A percentile compares a stretch with the other conserved stretches of the same genome.
Evolutionary conservation across 2,329 filamentous ascomycete genomes (phyloP).

Genomic region (Colletotrichum sp.): DNA sequence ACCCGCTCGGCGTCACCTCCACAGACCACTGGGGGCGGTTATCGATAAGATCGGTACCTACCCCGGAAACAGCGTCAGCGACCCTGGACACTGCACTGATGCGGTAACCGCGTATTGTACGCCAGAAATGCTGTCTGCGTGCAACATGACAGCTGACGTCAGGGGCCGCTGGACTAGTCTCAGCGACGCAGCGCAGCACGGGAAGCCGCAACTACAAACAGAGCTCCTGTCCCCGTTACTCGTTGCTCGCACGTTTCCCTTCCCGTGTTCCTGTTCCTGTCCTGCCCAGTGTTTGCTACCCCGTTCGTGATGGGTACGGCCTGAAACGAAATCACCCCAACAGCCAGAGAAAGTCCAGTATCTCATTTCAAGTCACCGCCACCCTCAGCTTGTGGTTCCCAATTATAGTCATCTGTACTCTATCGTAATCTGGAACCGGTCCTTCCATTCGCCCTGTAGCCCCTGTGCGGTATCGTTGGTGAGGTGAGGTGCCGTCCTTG

Average conservation of each 20-base stretch:
- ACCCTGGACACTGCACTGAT: conserved; percentile 9
- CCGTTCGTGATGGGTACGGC: not conserved
- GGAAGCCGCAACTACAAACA: conserved; percentile 19
- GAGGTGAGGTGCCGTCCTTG: not conserved
- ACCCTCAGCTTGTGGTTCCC: not conserved
- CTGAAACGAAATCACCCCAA: not conserved
- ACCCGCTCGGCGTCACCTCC: not conserved
- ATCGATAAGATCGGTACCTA: conserved; percentile 13
- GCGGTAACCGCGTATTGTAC: not conserved
- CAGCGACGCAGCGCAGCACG: not conserved
- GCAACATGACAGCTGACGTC: conserved; percentile 15
- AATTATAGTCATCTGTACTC: not conserved
- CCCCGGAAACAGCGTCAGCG: conserved; percentile 2
- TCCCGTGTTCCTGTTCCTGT: not conserved
- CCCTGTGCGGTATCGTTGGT: not conserved
- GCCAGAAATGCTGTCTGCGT: not conserved
- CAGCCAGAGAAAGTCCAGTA: not conserved
- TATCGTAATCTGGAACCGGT: not conserved
- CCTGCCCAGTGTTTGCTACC: conserved; percentile 1
- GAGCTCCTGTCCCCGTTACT: not conserved
- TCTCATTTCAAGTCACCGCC: not conserved
- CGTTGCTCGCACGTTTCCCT: not conserved
- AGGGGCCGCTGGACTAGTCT: not conserved
- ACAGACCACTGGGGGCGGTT: not conserved
- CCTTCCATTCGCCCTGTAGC: not conserved